These are phyloP conservation scores for Moricandia moricandioides DNA, from an alignment of 345 rosid species.

Conservation along the genomic window DNA sequence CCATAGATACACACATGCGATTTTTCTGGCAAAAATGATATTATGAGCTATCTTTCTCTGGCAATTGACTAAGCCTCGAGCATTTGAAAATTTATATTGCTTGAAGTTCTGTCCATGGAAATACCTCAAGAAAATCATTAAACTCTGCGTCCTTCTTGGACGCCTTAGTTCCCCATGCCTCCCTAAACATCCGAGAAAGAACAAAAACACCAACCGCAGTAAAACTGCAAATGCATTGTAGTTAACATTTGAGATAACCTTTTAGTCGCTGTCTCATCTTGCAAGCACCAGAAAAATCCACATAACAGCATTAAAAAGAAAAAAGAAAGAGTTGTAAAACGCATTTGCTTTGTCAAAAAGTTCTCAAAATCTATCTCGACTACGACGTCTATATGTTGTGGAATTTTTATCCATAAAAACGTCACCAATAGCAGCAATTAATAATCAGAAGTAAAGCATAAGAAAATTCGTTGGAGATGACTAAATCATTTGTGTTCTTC, in stretches of 20 bases:
- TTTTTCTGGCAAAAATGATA: conserved; percentile 49
- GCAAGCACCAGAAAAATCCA: conserved; percentile 7
- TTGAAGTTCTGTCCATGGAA: conserved; percentile 1
- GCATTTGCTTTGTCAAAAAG: not conserved
- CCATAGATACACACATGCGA: conserved; percentile 91
- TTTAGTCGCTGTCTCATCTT: not conserved
- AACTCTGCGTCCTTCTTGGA: conserved; percentile 65
- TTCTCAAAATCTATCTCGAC: not conserved
- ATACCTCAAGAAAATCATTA: conserved; percentile 89
- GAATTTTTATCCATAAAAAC: conserved; percentile 2
- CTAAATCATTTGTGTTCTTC: not conserved
- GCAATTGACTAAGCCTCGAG: conserved; percentile 6
- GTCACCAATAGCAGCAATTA: not conserved
- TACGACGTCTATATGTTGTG: not conserved
- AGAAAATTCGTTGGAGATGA: not conserved
- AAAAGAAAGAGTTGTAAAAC: conserved; percentile 8
- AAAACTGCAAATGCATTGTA: conserved; percentile 48
- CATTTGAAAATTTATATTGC: not conserved
- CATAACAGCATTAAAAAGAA: conserved; percentile 5
- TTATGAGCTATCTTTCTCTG: conserved; percentile 11
- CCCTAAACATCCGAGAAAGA: conserved; percentile 78
- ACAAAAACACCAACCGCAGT: conserved; percentile 99
- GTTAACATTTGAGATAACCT: conserved; percentile 4
- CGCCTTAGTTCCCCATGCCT: conserved; percentile 88
- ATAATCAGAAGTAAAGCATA: not conserved